phyloP scores from a whole-genome alignment of 371 early-diverging fungal genomes.

The Gilbertella persicaria region DNA sequence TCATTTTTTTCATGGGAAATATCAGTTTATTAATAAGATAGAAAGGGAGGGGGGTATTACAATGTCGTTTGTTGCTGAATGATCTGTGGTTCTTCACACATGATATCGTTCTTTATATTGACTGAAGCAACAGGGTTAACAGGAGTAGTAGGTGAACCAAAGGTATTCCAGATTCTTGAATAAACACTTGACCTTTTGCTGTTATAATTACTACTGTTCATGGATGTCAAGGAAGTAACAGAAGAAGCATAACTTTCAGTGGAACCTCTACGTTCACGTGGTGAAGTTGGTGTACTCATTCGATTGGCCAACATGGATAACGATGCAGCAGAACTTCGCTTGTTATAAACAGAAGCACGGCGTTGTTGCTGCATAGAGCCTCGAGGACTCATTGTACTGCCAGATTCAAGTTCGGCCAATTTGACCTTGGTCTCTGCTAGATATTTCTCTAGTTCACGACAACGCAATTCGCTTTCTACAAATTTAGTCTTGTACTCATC shows the following conservation, averaged over 20 bases:
- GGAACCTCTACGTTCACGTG: slow-evolving; percentile 26
- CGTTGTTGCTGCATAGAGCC: slow-evolving; percentile 20
- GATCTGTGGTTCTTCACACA: slow-evolving; percentile 28
- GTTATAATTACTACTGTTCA: slow-evolving; percentile 29
- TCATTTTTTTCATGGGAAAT: too few species aligned
- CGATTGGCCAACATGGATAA: slow-evolving; percentile 28
- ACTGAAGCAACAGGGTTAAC: slow-evolving; percentile 1
- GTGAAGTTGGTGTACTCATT: slow-evolving; percentile 30
- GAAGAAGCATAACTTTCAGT: slow-evolving; percentile 46
- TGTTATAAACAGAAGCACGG: slow-evolving; percentile 21
- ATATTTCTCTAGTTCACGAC: slow-evolving; percentile 51
- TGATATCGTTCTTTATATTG: slow-evolving; percentile 10
- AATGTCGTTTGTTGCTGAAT: slow-evolving; percentile 1
- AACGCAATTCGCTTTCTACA: slow-evolving; percentile 48
- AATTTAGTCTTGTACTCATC: slow-evolving; percentile 38
- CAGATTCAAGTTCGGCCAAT: slow-evolving; percentile 45
- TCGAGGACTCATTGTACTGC: slow-evolving; percentile 12
- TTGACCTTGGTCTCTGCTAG: slow-evolving; percentile 52
- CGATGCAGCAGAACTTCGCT: slow-evolving; percentile 32
- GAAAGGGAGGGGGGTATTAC: background rate
- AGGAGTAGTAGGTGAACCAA: slow-evolving; percentile 21
- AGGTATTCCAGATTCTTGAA: slow-evolving; percentile 44
- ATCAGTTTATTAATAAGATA: slow-evolving; percentile 2
- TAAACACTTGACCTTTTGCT: slow-evolving; percentile 52
- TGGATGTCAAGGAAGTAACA: slow-evolving; percentile 34